These are phyloP conservation scores for Hygrocybe coccinea DNA, from an alignment of 768 basidiomycete species.

Conservation along the genomic window DNA sequence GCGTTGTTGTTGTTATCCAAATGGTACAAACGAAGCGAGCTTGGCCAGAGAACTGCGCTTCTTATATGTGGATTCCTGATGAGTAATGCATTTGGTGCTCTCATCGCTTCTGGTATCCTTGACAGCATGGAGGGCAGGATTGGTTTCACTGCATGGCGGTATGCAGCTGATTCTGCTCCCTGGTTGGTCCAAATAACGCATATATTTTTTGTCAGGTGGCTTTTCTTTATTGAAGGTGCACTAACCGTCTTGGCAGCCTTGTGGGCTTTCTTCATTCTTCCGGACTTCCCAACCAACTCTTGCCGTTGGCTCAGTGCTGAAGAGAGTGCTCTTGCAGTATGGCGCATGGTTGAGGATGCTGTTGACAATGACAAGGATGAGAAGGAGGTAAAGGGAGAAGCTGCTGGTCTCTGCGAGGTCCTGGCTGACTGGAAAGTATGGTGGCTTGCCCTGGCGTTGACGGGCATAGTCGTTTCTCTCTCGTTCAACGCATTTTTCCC, in stretches of 20 bases:
- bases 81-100: conserved; percentile 76
- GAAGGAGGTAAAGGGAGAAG: not conserved
- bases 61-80: conserved; percentile 70
- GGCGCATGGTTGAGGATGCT: conserved; percentile 59
- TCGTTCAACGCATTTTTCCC: conserved; percentile 74
- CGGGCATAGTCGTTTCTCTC: conserved; percentile 47
- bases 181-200: not conserved
- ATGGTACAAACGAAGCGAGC: conserved; percentile 70
- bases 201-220: conserved; percentile 43
- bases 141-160: conserved; percentile 72
- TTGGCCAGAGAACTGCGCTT: conserved; percentile 64
- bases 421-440: conserved; percentile 71
- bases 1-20: conserved; percentile 49
- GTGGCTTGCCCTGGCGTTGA: conserved; percentile 42
- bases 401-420: conserved; percentile 51
- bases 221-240: conserved; percentile 65
- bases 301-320: conserved; percentile 40
- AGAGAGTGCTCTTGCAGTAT: conserved; percentile 52
- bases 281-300: conserved; percentile 61
- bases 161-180: not conserved
- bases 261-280: conserved; percentile 57
- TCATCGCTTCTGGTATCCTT: conserved; percentile 74
- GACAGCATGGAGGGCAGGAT: conserved; percentile 63
- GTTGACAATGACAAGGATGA: conserved; percentile 19
- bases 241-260: conserved; percentile 48